Base-by-base conservation (phyloP, 1,284 basidiomycete species). In the Phlebopus sp. region DNA sequence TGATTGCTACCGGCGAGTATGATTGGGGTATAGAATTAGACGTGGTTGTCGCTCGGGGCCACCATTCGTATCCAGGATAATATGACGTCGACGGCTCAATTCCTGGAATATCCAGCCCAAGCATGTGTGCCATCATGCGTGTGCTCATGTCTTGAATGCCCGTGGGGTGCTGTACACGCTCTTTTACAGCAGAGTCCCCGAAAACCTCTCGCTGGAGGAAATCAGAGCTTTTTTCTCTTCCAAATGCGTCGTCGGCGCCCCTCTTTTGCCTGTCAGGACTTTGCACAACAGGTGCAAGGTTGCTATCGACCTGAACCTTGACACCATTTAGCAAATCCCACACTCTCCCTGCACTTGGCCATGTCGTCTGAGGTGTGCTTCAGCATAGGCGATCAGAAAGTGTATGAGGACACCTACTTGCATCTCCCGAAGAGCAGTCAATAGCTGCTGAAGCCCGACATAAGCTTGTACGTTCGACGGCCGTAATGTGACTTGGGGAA, bases 51-150 rank as follows among this genome's bases (percentile, higher is more conserved):
- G 68, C 59, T 42, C 77, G 76, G 14, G 82, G 81, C 84, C 83
- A 88, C 83, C 82, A 86, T 59, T 86, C 83, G 59, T 82, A 86
- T 15, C 80, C 83, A n/a, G 84, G 78, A 63, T 77, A 77, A 62
- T 78, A 82, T 15, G 81, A 80, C 13, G 80, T 77, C 19, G 82
- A 81, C 6, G 80, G 71, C 49, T 83, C 78, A 31, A 81, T 66
- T 19, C 79, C 77, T 27, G 82, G 77, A 44, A 81, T 70, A 55
- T 81, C 77, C 29, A 84, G 63, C 5, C 84, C 84, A 23, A 88
- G 67, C 75, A 86, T 82, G 50, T 85, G 80, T n/a, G 82, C 79
- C 75, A 86, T 80, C 50, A 84, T 73, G 37, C 80, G 76, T 31
- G 75, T 76, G 53, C 76, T 77, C 39, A 81, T 69, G 50, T 80